Conservation (phyloP, 495 filamentous ascomycete genomes). For the Evernia prunastri region DNA sequence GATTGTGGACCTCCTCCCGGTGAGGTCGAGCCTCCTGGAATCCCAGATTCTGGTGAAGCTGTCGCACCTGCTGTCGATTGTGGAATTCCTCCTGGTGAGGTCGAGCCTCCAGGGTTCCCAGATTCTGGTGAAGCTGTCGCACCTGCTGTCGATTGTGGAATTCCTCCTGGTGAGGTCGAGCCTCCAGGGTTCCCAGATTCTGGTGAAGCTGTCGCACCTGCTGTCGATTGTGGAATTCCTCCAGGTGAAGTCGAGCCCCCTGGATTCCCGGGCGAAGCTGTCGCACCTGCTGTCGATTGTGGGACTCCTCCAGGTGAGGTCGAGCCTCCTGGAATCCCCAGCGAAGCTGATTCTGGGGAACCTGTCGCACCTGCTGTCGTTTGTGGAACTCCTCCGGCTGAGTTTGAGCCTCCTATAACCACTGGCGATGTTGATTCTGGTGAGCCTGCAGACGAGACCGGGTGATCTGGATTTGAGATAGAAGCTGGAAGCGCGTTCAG, state of each 20-base stretch:
- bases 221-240: not conserved
- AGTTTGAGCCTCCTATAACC: not conserved
- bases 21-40: not conserved
- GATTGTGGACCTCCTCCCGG: not conserved
- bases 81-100: not conserved
- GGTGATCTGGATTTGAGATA: not conserved
- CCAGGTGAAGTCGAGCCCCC: not conserved
- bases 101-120: not conserved
- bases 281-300: not conserved
- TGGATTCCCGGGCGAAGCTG: not conserved
- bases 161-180: not conserved
- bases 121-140: not conserved
- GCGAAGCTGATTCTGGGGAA: not conserved
- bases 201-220: not conserved
- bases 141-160: not conserved
- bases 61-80: not conserved
- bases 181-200: not conserved
- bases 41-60: not conserved
- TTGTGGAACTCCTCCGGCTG: not conserved
- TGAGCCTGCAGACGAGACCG: not conserved
- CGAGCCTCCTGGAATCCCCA: not conserved
- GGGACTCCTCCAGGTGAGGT: not conserved
- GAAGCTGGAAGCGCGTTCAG: not conserved
- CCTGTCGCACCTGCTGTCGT: not conserved
- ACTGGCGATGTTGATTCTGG: not conserved